These are phyloP conservation scores for Ophiostoma perfectum DNA, from an alignment of 2,329 filamentous ascomycete genomes.

Conservation along the genomic window DNA sequence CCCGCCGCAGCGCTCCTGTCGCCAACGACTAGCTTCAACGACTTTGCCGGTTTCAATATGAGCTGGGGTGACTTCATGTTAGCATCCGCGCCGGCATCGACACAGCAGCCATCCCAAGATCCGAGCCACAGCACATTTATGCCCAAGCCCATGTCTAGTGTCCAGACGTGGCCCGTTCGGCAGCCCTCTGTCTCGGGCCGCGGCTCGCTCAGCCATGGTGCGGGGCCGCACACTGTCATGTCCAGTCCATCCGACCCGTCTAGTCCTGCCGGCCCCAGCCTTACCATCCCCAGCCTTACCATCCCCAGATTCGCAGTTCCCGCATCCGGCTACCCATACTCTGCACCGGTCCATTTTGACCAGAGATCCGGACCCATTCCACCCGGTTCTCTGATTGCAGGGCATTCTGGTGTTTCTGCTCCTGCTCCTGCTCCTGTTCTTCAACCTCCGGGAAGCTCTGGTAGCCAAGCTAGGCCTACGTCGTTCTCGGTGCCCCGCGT, in stretches of 20 bases:
- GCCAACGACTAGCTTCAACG: background rate
- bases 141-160: conserved; percentile 22
- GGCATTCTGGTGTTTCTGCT: background rate
- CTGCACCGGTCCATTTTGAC: conserved; percentile 30
- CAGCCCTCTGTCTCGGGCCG: conserved; percentile 19
- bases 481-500: conserved; percentile 39
- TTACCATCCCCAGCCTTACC: background rate
- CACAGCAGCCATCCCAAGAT: conserved; percentile 18
- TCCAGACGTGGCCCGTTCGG: conserved; percentile 25
- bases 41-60: background rate
- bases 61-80: background rate
- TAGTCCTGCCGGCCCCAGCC: background rate
- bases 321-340: conserved; percentile 35
- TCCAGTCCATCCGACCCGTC: background rate
- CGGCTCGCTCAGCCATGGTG: background rate
- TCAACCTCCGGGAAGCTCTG: background rate
- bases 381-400: background rate
- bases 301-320: background rate
- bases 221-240: background rate
- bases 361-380: background rate
- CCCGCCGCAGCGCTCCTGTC: background rate
- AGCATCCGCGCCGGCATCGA: too few relatives aligned
- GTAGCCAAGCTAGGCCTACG: background rate
- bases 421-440: background rate
- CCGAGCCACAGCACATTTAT: conserved; percentile 3